Base-by-base conservation (phyloP, 164 flowering plant species). In the Malania oleifera region DNA sequence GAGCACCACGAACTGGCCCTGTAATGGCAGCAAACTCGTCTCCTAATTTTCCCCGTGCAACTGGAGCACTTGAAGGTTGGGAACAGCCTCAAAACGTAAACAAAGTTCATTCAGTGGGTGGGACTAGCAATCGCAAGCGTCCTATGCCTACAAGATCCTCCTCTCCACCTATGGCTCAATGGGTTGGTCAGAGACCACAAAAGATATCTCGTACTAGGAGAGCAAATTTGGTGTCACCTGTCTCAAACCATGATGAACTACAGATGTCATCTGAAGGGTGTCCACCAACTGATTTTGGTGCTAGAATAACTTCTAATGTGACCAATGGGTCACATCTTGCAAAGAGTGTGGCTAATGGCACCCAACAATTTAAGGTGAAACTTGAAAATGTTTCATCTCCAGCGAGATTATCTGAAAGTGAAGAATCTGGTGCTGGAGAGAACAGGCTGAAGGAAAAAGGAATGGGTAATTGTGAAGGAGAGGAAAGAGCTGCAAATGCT, bases 161-260 rank as follows among this genome's bases (percentile, higher is more conserved):
- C n/a, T 86, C 95, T 54, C 84, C 82, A 9, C 82, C 90, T 12
- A 77, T 91, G 70, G 76, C 95, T 54, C 89, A 88, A 59, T 88
- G 96, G 96, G 95, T 56, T 73, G 89, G 92, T 60, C 95, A 89
- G 73, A 77, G 96, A 63, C 82, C 82, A 39, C 92, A 82, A 47
- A 89, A 89, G 68, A 88, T 66, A 1, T 80, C 90, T 34, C 89
- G 98, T 24, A 79, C 80, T 2, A 73, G 95, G 68, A 83, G 98
- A 75, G 66, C 92, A 38, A 86, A 82, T 74, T 68, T 89, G 48
- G 78, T 86, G 7, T 75, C 91, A 57, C 95, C 92, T 25, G 82
- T 82, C 43, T 79, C 90, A 63, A 80, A 75, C 66, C 74, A 70
- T 62, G 96, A 89, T 62, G 92, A 86, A 27, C 41, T 61, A 44